A percentile compares a stretch with the other conserved stretches of the same genome.
These are phyloP conservation scores for Albizia julibrissin DNA, from an alignment of 306 rosid genomes.

Conservation along the genomic window DNA sequence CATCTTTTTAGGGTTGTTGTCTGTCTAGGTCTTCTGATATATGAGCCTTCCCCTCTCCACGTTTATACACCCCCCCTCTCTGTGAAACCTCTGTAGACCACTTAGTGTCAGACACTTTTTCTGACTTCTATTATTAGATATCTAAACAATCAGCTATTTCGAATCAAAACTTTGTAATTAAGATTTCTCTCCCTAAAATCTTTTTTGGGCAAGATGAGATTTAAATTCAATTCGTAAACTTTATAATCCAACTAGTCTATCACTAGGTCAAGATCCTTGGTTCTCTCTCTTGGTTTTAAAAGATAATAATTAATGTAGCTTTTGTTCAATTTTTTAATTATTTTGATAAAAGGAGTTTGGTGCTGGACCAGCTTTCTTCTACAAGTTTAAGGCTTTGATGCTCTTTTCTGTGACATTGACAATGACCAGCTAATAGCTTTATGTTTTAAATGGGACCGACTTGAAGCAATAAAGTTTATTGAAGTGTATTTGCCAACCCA, in stretches of 20 bases:
- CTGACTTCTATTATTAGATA: too few relatives aligned
- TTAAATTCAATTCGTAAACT: too few relatives aligned
- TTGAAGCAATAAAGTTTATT: conserved; percentile 36
- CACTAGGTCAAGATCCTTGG: too few relatives aligned
- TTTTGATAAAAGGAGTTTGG: conserved; percentile 33
- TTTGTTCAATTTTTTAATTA: conserved; percentile 12
- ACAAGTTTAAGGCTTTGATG: conserved; percentile 44
- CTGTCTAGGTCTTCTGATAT: conserved; percentile 43
- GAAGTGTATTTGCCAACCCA: conserved; percentile 37
- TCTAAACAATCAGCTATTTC: too few relatives aligned
- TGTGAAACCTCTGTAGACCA: too few relatives aligned
- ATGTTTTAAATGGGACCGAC: conserved; percentile 50
- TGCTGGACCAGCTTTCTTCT: conserved; percentile 51
- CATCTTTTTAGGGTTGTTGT: conserved; percentile 65
- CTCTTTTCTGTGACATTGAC: conserved; percentile 48
- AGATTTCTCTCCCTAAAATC: too few relatives aligned
- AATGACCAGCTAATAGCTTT: conserved; percentile 46
- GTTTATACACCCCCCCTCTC: conserved; percentile 1
- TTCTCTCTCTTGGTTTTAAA: background rate
- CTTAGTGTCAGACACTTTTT: too few relatives aligned
- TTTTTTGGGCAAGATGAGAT: too few relatives aligned
- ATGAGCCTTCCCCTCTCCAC: conserved; percentile 61
- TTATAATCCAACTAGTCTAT: too few relatives aligned
- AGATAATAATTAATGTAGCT: conserved; percentile 30
- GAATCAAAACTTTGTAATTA: too few relatives aligned